Conservation (phyloP, 495 filamentous ascomycete species). For the Pyrenopolyporus hunteri region DNA sequence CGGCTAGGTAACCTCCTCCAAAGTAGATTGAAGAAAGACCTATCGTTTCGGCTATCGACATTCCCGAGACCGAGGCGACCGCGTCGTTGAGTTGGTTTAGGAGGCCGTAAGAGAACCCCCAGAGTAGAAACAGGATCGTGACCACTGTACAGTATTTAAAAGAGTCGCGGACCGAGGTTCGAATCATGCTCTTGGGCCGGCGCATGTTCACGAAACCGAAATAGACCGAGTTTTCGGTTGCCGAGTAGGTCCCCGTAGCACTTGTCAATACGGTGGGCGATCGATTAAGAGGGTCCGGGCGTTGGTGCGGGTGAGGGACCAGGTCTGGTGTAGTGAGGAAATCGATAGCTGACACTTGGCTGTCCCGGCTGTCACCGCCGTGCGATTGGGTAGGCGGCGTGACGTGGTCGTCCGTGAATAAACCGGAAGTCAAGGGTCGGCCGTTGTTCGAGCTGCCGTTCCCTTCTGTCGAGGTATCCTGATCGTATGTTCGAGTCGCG, state of each 20-base stretch:
- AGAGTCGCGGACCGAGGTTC: conserved; percentile 52
- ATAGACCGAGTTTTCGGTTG: conserved; percentile 49
- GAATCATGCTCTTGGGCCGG: conserved; percentile 77
- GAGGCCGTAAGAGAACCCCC: conserved; percentile 87
- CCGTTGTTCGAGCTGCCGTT: conserved; percentile 31
- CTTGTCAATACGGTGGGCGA: conserved; percentile 27
- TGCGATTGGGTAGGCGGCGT: conserved; percentile 36
- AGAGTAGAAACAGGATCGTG: conserved; percentile 83
- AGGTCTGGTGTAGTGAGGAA: conserved; percentile 64
- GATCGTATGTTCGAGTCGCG: conserved; percentile 43
- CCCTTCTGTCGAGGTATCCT: conserved; percentile 29
- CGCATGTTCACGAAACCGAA: conserved; percentile 89
- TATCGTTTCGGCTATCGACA: conserved; percentile 47
- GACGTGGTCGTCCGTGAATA: conserved; percentile 9
- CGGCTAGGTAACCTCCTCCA: conserved; percentile 66
- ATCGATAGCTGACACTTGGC: conserved; percentile 60
- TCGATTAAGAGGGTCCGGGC: conserved; percentile 23
- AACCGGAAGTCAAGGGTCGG: conserved; percentile 7
- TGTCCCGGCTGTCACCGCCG: conserved; percentile 33
- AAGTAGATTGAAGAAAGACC: conserved; percentile 52
- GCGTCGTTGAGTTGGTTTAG: conserved; percentile 73
- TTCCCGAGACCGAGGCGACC: conserved; percentile 51
- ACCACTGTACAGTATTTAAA: conserved; percentile 64
- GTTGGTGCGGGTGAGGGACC: conserved; percentile 1
- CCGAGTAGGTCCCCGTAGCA: conserved; percentile 23